Percentiles rank a stretch among this genome's conserved stretches.
Conservation (phyloP, 495 filamentous ascomycete species). For the Tuber aestivum region DNA sequence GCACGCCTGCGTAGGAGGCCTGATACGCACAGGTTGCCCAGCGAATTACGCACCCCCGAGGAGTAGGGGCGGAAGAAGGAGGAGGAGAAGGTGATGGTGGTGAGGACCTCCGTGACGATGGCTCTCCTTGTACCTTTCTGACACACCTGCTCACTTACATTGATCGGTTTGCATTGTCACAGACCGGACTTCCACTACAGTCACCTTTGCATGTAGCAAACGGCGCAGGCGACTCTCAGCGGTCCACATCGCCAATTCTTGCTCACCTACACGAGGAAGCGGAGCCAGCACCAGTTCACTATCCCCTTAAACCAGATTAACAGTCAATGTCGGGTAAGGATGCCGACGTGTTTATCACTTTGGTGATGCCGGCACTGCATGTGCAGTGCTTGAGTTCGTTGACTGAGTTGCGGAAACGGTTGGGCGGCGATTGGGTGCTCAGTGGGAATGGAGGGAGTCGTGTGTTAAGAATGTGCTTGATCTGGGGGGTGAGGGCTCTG, state of each 20-base stretch:
- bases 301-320: conserved; percentile 68
- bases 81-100: conserved; percentile 11
- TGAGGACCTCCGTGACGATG: conserved; percentile 42
- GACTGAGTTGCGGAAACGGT: no score
- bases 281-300: conserved; percentile 50
- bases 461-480: conserved; percentile 69
- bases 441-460: conserved; percentile 49
- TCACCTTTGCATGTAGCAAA: conserved; percentile 66
- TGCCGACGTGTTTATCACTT: conserved; percentile 73
- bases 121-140: conserved; percentile 44
- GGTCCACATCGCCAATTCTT: no score
- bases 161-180: conserved; percentile 62
- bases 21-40: background rate
- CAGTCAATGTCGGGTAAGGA: conserved; percentile 68
- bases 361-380: conserved; percentile 72
- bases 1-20: background rate
- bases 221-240: conserved; percentile 66
- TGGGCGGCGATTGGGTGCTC: no score
- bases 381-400: no score
- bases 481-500: conserved; percentile 76
- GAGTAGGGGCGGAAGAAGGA: conserved; percentile 12
- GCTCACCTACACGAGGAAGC: conserved; percentile 40
- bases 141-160: conserved; percentile 61
- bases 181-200: conserved; percentile 61
- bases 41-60: conserved; percentile 3